Evolutionary conservation across 352 stramenopile species (phyloP).

Genomic region (Aphanomyces astaci): DNA sequence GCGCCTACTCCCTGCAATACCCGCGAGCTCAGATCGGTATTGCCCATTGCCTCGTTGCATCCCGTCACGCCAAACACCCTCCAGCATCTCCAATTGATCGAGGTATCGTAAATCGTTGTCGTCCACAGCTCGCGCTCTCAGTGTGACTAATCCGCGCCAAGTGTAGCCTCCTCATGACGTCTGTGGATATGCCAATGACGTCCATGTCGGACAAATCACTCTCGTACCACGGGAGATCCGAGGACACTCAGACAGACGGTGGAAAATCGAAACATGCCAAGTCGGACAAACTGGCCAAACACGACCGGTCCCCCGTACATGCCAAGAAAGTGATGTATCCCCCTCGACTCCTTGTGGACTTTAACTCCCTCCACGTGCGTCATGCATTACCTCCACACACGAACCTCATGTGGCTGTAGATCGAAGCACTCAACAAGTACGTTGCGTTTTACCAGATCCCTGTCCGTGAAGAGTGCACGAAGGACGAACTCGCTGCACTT

Average conservation of each 20-base stretch:
- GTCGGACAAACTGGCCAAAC: not conserved
- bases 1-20: not conserved
- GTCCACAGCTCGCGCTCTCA: not conserved
- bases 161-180: constrained; percentile 7
- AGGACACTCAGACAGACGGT: not conserved
- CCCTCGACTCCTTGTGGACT: constrained; percentile 76
- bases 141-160: not conserved
- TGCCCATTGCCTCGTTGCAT: constrained; percentile 5
- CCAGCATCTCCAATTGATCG: not conserved
- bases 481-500: constrained; percentile 65
- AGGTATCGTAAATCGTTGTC: not conserved
- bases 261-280: constrained; percentile 3
- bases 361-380: constrained; percentile 66
- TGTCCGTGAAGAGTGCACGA: constrained; percentile 44
- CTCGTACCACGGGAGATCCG: not conserved
- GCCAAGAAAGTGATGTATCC: constrained; percentile 38
- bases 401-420: constrained; percentile 28
- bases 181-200: constrained; percentile 17
- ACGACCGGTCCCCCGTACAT: not conserved
- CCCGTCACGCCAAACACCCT: not conserved
- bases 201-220: not conserved
- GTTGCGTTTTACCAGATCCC: constrained; percentile 72
- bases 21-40: not conserved
- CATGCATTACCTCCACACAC: not conserved
- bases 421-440: constrained; percentile 67